Evolutionary conservation across 2,329 filamentous ascomycete genomes (phyloP).

Genomic region (Neurospora sp.): DNA sequence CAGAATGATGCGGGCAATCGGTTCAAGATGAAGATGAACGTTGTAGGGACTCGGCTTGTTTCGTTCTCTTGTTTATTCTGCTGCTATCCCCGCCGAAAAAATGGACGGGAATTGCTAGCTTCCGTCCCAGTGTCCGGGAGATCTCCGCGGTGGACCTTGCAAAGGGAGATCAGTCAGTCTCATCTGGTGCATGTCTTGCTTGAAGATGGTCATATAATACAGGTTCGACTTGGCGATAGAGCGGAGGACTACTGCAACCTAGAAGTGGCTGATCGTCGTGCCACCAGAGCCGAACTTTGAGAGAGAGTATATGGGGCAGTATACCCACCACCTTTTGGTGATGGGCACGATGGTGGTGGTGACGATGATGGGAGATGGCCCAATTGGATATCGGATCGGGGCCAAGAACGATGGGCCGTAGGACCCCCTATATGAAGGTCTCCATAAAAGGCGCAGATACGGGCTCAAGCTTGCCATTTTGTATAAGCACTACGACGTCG

Average conservation of each 20-base stretch:
- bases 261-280: neutral
- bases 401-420: neutral
- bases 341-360: neutral
- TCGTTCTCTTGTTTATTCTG: neutral
- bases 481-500: neutral
- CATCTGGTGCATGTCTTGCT: neutral
- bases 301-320: neutral
- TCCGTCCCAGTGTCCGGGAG: neutral
- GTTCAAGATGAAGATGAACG: neutral
- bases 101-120: neutral
- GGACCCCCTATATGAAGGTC: neutral
- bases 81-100: neutral
- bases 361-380: neutral
- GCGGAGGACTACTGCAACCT: neutral
- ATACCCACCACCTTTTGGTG: neutral
- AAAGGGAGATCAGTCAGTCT: neutral
- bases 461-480: neutral
- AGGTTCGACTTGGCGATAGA: neutral
- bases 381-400: neutral
- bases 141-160: neutral
- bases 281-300: neutral
- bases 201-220: neutral
- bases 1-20: neutral
- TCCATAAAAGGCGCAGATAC: neutral
- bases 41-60: neutral